Base-by-base conservation (phyloP, 1,284 basidiomycete genomes). In the Cutaneotrichosporon sp. region DNA sequence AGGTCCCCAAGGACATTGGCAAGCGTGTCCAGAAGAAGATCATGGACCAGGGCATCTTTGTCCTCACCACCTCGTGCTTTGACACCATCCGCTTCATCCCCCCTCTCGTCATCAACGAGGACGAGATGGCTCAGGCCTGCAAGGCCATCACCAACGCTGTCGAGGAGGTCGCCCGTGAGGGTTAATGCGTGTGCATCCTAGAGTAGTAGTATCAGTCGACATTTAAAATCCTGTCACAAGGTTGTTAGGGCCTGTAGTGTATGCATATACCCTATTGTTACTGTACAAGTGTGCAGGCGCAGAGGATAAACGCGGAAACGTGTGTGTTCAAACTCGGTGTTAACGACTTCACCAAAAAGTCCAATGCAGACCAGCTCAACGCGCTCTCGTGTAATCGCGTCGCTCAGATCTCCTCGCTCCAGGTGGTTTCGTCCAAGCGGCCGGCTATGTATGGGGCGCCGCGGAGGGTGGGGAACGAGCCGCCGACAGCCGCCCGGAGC, bases 21-120 rank as follows among this genome's bases (percentile, higher is more conserved):
- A 79, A 79, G 56, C 79, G 85, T n/a, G 83, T 96, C 12, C 82
- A 87, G 62, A 82, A 83, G 71, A 84, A 83, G 67, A 91, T 90
- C 73, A 78, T 90, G 55, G 87, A 90, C 70, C 85, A 87, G 72
- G 88, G 86, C 38, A 76, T 93, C 78, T 72, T 92, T 56, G 81
- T 91, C 54, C 64, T 76, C 48, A 75, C 74, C 38, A 76, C 75
- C 17, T 72, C 69, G 44, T 71, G 71, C 58, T 76, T 76, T 51
- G 72, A 75, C 63, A 73, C 72, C 8, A 75, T 74, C 62, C 63
- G 59, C 53, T 91, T 92, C 75, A 87, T 87, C 65, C 86, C 86
- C 9, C 78, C 86, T 46, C 70, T 88, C 59, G 83, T 83, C 64
- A 79, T 87, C 66, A 78, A 79, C 37, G 69, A 81, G 73, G 79